These are phyloP conservation scores for Debaryomyces psychrophilus DNA, from an alignment of 1,139 yeast species.

Conservation along the genomic window DNA sequence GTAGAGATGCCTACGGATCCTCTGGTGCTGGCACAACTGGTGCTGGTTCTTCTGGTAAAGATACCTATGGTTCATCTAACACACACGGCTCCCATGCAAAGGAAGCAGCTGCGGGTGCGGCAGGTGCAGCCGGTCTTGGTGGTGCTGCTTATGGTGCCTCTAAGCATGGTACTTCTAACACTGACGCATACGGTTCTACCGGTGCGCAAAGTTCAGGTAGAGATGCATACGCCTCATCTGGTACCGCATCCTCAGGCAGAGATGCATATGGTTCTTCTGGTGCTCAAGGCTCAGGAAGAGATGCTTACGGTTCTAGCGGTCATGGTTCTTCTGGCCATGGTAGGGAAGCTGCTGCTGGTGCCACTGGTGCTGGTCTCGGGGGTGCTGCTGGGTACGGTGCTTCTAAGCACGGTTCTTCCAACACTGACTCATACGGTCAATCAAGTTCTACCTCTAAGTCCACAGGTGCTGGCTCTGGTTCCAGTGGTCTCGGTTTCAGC, in stretches of 20 bases:
- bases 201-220: slow-evolving; percentile 10
- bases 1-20: no score
- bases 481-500: slow-evolving; percentile 32
- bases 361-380: slow-evolving; percentile 9
- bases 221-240: slow-evolving; percentile 15
- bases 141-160: not conserved
- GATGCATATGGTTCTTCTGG: slow-evolving; percentile 16
- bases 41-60: no score
- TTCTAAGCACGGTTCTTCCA: slow-evolving; percentile 1
- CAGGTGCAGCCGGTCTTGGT: not conserved
- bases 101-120: no score
- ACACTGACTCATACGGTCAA: slow-evolving; percentile 4
- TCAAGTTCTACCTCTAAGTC: slow-evolving; percentile 7
- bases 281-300: not conserved
- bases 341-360: slow-evolving; percentile 1
- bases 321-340: slow-evolving; percentile 13
- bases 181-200: not conserved
- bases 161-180: not conserved
- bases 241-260: slow-evolving; percentile 10
- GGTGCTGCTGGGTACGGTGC: slow-evolving; percentile 9
- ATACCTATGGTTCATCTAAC: no score
- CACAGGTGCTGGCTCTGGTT: slow-evolving; percentile 10
- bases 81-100: no score
- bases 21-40: no score
- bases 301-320: slow-evolving; percentile 12